phyloP scores from a whole-genome alignment of 345 rosid genomes.

The Citrus sp. region DNA sequence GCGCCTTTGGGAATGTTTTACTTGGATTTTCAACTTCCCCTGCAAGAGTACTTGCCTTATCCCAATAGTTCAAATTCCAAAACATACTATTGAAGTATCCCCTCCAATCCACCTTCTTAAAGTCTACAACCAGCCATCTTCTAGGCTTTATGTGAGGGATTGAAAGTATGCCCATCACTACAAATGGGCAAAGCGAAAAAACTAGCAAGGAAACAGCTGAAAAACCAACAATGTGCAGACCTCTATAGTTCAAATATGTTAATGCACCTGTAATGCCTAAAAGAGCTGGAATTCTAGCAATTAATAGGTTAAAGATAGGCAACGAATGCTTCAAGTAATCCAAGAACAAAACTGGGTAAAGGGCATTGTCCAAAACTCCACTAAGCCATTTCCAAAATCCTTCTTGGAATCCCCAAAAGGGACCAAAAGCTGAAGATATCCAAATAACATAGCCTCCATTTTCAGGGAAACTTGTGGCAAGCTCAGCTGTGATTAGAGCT shows the following conservation, averaged over 20 bases:
- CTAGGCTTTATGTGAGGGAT: constrained; percentile 62
- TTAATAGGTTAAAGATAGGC: constrained; percentile 50
- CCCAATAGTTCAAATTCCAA: constrained; percentile 98
- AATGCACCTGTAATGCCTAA: constrained; percentile 66
- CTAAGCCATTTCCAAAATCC: constrained; percentile 99
- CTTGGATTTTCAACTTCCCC: constrained; percentile 87
- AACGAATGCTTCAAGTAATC: constrained; percentile 90
- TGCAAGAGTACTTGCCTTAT: constrained; percentile 89
- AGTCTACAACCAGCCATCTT: constrained; percentile 71
- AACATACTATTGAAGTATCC: constrained; percentile 87
- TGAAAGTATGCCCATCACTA: constrained; percentile 64
- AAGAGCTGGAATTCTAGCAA: constrained; percentile 78
- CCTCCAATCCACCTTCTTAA: constrained; percentile 72
- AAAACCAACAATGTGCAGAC: constrained; percentile 79
- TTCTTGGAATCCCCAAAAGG: constrained; percentile 95
- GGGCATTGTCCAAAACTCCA: constrained; percentile 95
- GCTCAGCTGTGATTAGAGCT: constrained; percentile 89
- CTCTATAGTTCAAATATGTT: constrained; percentile 85
- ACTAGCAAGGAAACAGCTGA: constrained; percentile 66
- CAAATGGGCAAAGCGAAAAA: constrained; percentile 77
- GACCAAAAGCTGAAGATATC: constrained; percentile 90
- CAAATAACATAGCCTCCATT: constrained; percentile 93
- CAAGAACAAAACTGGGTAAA: constrained; percentile 80
- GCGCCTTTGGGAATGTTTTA: constrained; percentile 85
- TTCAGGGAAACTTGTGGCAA: constrained; percentile 86